Evolutionary conservation across 306 rosid genomes (phyloP).

Genomic region (Calophaca sinica): DNA sequence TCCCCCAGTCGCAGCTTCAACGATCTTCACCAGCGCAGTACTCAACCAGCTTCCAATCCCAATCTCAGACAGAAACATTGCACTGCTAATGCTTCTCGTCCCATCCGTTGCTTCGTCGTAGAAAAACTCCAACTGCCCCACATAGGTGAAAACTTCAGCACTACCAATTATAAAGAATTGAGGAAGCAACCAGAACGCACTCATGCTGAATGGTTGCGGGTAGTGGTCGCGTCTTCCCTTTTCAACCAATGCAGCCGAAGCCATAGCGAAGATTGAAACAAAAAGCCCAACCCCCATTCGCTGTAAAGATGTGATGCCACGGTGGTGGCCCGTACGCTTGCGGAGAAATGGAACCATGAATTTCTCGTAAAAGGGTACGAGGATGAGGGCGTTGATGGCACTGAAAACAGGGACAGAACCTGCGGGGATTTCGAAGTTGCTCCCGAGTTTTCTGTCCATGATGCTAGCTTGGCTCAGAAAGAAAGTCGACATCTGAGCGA

Average conservation of each 20-base stretch:
- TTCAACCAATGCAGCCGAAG: conserved; percentile 60
- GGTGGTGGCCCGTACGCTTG: conserved; percentile 56
- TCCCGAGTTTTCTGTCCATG: conserved; percentile 53
- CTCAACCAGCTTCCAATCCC: conserved; percentile 72
- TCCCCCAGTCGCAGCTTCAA: conserved; percentile 49
- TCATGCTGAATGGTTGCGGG: conserved; percentile 39
- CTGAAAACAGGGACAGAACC: conserved; percentile 60
- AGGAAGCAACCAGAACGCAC: conserved; percentile 72
- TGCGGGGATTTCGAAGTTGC: conserved; percentile 55
- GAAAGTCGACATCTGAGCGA: conserved; percentile 66
- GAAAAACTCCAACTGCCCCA: conserved; percentile 75
- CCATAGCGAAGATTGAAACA: conserved; percentile 58
- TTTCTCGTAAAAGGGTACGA: conserved; percentile 66
- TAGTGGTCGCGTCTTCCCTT: conserved; percentile 48
- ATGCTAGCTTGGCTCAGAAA: conserved; percentile 64
- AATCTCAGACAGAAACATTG: conserved; percentile 57
- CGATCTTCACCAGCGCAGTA: conserved; percentile 56
- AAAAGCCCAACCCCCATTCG: conserved; percentile 68
- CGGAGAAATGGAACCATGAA: conserved; percentile 59
- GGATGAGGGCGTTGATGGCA: conserved; percentile 57
- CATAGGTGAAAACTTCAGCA: conserved; percentile 73
- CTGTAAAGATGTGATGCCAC: conserved; percentile 70
- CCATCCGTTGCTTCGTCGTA: conserved; percentile 76
- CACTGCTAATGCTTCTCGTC: conserved; percentile 66
- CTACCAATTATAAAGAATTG: conserved; percentile 62